Percentiles rank a stretch among this genome's conserved stretches.
Evolutionary conservation across 768 basidiomycete species (phyloP).

Genomic region (Amanita muscaria): DNA sequence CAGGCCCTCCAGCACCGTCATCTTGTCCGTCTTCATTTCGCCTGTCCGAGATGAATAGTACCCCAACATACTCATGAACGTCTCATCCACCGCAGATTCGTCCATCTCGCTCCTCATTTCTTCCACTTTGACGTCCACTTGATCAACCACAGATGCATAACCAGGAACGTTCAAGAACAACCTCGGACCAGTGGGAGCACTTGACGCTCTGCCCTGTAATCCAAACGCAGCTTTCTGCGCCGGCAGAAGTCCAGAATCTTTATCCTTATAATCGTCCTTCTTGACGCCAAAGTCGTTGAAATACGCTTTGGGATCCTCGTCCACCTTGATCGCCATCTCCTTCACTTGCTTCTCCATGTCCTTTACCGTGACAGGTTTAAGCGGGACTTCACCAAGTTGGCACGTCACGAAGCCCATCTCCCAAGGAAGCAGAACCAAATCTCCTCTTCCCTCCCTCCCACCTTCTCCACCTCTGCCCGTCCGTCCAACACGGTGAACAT

Average conservation of each 20-base stretch:
- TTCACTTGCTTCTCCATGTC: constrained; percentile 39
- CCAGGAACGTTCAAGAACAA: constrained; percentile 11
- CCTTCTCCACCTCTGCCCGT: constrained; percentile 60
- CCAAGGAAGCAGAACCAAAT: constrained; percentile 73
- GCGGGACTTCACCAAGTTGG: constrained; percentile 57
- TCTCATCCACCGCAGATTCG: constrained; percentile 43
- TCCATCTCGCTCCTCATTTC: constrained; percentile 32
- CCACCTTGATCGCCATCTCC: constrained; percentile 38
- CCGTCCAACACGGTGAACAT: constrained; percentile 80
- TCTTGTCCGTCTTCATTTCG: constrained; percentile 37
- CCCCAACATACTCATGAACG: constrained; percentile 61
- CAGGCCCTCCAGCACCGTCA: constrained; percentile 43
- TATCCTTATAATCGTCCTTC: not conserved
- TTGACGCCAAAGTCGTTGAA: constrained; percentile 12
- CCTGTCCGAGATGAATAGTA: constrained; percentile 52
- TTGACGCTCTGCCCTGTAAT: not conserved
- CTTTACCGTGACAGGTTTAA: constrained; percentile 46
- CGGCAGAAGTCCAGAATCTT: not conserved
- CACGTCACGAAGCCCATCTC: constrained; percentile 61
- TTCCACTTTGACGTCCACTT: constrained; percentile 21
- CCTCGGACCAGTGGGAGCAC: constrained; percentile 1
- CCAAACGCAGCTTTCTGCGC: not conserved
- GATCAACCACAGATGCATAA: constrained; percentile 16
- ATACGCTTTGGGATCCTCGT: constrained; percentile 33
- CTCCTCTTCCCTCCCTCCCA: constrained; percentile 52